phyloP scores from a whole-genome alignment of 257 asterid species.

The Solanum etuberosum region DNA sequence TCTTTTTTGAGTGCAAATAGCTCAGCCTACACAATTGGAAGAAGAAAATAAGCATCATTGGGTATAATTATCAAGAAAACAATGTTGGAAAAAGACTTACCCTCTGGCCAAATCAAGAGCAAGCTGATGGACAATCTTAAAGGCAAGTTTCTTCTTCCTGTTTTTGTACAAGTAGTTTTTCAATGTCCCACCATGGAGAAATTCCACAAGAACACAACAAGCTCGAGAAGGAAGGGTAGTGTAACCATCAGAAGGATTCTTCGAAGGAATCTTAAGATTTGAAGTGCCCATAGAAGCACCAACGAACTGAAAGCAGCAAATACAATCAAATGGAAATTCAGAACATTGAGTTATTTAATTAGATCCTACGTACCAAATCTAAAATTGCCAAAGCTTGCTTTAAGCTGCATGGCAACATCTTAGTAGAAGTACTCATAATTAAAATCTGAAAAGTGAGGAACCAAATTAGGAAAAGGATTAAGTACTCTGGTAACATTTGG shows the following conservation, averaged over 20 bases:
- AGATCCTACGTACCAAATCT: background rate
- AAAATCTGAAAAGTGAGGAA: background rate
- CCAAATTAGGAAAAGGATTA: background rate
- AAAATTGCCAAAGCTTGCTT: background rate
- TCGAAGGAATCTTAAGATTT: conserved; percentile 76
- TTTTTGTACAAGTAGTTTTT: conserved; percentile 65
- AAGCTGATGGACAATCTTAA: conserved; percentile 63
- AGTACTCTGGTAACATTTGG: conserved; percentile 54
- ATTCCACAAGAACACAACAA: conserved; percentile 87
- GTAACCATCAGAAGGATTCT: conserved; percentile 64
- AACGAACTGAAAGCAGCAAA: conserved; percentile 38
- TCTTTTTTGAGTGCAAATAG: conserved; percentile 81
- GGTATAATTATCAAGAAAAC: background rate
- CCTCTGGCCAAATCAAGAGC: conserved; percentile 88
- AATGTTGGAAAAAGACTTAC: conserved; percentile 21
- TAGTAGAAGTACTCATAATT: background rate
- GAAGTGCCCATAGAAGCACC: conserved; percentile 99
- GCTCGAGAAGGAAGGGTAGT: conserved; percentile 77
- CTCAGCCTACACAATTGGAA: conserved; percentile 44
- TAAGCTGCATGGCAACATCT: background rate
- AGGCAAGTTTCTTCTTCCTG: conserved; percentile 80
- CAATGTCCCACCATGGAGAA: conserved; percentile 71
- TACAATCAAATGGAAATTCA: background rate
- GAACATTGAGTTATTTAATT: background rate
- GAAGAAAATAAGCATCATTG: background rate